Evolutionary conservation across 768 basidiomycete species (phyloP), one percentile per base, ranked within the genome.

Genomic region (Agaricus blazei): DNA sequence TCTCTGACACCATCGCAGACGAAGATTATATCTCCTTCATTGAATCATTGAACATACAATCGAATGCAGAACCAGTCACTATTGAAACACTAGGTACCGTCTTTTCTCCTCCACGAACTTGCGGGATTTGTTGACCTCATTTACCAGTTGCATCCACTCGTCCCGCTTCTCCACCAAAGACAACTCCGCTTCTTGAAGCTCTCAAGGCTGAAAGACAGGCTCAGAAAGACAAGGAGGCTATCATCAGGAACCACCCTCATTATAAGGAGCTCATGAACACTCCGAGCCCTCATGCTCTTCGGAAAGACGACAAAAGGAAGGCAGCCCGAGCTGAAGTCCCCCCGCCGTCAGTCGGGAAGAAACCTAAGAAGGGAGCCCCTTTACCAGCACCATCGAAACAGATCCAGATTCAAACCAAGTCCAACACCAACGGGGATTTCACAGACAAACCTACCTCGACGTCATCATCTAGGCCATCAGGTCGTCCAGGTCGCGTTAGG

Each of bases 101-200:
- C 6, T 28, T 50, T 47, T 26, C 19, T 24, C 9, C 24, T 28
- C 6, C 11, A 45, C 11, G 19, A 42, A 29, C 37, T 46, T 11
- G 12, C 6, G 54, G 48, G 46, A 36, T 27, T 48, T 12, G 12
- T 51, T 48, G 56, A 52, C 31, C 44, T 47, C 47, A 40, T 27
- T 51, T 11, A 34, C 4, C 54, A 91, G 90, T 89, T 60, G 83
- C 87, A 0, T 78, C 87, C 3, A 76, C 75, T 9, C 84, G 85
- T 59, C 76, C 81, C 1, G 70, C 78, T 0, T 73, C 80, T 1
- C 76, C 72, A 43, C 89, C 90, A 1, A 94, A 86, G 59, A 87
- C 89, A 0, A 97, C 96, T 0, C 96, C 96, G 0, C 81, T 98
- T 23, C 83, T 99, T 46, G 95, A 96, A 65, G 92, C 94, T 1